Conservation (phyloP, 2,329 filamentous ascomycete species). For the Pseudogymnoascus sp. region DNA sequence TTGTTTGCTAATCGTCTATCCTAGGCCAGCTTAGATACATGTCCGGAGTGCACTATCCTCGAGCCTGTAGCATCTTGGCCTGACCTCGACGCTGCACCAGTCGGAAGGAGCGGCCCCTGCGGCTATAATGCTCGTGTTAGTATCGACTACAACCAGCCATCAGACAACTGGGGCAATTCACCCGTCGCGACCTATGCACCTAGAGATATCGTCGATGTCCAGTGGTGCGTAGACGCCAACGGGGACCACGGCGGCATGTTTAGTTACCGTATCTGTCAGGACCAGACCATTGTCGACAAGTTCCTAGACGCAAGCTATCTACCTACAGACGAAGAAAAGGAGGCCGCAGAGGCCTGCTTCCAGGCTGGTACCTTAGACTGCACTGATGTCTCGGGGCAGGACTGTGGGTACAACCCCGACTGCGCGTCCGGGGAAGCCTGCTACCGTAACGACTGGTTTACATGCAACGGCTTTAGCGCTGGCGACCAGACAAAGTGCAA, state of each 20-base stretch:
- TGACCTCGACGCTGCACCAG: constrained; percentile 37
- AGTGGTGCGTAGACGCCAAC: constrained; percentile 51
- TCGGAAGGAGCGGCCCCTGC: constrained; percentile 43
- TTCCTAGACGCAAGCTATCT: constrained; percentile 41
- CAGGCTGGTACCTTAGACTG: constrained; percentile 40
- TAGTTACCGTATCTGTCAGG: constrained; percentile 45
- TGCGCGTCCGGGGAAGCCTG: constrained; percentile 39
- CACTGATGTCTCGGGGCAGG: constrained; percentile 43
- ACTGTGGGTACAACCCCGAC: constrained; percentile 42
- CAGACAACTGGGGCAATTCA: constrained; percentile 35
- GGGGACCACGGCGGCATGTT: constrained; percentile 53
- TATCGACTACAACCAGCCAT: constrained; percentile 43
- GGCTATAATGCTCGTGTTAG: constrained; percentile 47
- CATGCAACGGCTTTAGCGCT: constrained; percentile 40
- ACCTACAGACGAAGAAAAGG: constrained; percentile 45
- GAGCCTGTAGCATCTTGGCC: constrained; percentile 47
- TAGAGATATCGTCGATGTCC: constrained; percentile 41
- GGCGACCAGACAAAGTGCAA: constrained; percentile 31
- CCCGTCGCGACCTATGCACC: constrained; percentile 39
- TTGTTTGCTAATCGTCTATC: not conserved
- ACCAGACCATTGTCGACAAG: constrained; percentile 44
- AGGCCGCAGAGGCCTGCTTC: constrained; percentile 47
- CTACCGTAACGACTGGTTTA: constrained; percentile 48
- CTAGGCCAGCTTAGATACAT: constrained; percentile 42
- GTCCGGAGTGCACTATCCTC: constrained; percentile 48